Evolutionary conservation across 2,329 filamentous ascomycete genomes (phyloP).

Genomic region (Fusarium liriodendri): DNA sequence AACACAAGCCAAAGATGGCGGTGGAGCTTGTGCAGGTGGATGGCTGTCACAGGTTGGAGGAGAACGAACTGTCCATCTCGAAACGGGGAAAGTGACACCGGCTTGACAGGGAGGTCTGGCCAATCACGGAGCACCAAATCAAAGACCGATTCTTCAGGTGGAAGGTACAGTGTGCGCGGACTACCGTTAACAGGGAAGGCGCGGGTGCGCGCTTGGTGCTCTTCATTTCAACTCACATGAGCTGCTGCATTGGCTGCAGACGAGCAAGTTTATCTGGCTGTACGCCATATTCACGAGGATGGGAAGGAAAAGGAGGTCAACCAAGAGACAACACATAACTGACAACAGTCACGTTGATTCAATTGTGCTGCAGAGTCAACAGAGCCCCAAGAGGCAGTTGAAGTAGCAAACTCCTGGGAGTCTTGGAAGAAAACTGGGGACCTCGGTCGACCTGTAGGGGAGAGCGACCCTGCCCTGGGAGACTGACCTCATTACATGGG

Average conservation of each 20-base stretch:
- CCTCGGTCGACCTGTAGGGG: constrained; percentile 1
- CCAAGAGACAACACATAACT: background rate
- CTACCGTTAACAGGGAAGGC: constrained; percentile 24
- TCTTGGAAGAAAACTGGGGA: constrained; percentile 1
- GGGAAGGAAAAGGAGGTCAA: background rate
- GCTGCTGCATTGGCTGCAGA: background rate
- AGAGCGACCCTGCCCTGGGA: background rate
- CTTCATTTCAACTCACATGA: constrained; percentile 5
- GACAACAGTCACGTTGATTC: background rate
- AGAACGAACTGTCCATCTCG: constrained; percentile 22
- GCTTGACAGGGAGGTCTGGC: constrained; percentile 2
- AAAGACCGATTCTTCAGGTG: constrained; percentile 18
- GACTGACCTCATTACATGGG: background rate
- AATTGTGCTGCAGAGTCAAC: background rate
- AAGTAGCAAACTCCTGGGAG: background rate
- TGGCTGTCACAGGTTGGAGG: constrained; percentile 15
- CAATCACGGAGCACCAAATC: constrained; percentile 21
- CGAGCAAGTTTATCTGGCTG: background rate
- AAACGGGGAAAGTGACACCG: constrained; percentile 32
- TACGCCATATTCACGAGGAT: background rate
- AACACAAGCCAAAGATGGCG: constrained; percentile 27
- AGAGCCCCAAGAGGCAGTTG: constrained; percentile 22
- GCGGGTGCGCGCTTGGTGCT: constrained; percentile 8
- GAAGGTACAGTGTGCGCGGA: background rate
- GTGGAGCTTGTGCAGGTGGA: constrained; percentile 27